A percentile compares a stretch with the other conserved stretches of the same genome.
Conservation (phyloP, 441 rosid species). For the Euphorbia celastroides region DNA sequence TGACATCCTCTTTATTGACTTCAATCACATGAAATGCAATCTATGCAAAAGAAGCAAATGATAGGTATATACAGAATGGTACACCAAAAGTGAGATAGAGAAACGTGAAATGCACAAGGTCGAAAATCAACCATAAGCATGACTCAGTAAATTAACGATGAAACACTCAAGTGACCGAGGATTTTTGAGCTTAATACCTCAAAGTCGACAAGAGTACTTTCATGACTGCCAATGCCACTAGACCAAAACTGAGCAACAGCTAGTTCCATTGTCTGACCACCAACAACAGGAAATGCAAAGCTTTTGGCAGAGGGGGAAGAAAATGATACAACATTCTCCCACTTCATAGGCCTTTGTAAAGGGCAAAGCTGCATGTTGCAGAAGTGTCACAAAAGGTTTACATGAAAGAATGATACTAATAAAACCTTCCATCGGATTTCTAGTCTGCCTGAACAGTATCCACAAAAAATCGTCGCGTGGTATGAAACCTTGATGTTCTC, state of each 20-base stretch:
- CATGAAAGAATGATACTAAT: slow-evolving; percentile 12
- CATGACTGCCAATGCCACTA: slow-evolving; percentile 95
- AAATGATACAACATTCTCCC: slow-evolving; percentile 72
- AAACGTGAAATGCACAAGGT: background rate
- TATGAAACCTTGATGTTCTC: slow-evolving; percentile 83
- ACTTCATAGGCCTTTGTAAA: slow-evolving; percentile 83
- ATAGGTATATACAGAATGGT: too few species aligned
- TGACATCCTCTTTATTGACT: slow-evolving; percentile 62
- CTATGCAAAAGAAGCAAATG: slow-evolving; percentile 23
- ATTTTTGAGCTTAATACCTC: slow-evolving; percentile 52
- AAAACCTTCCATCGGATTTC: slow-evolving; percentile 15
- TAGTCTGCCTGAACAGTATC: slow-evolving; percentile 97
- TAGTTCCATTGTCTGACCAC: slow-evolving; percentile 95
- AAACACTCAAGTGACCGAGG: background rate
- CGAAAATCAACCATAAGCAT: background rate
- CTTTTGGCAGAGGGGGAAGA: slow-evolving; percentile 83
- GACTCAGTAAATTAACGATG: background rate
- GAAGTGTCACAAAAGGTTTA: slow-evolving; percentile 27
- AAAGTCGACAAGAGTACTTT: slow-evolving; percentile 75
- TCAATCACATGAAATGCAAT: slow-evolving; percentile 80
- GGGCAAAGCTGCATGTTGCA: slow-evolving; percentile 78
- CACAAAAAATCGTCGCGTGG: slow-evolving; percentile 70
- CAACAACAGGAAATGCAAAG: slow-evolving; percentile 70
- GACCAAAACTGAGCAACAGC: slow-evolving; percentile 98
- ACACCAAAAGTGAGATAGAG: background rate